A percentile compares a stretch with the other conserved stretches of the same genome.
phyloP scores from a whole-genome alignment of 495 filamentous ascomycete genomes.

The Sporormia fimetaria region DNA sequence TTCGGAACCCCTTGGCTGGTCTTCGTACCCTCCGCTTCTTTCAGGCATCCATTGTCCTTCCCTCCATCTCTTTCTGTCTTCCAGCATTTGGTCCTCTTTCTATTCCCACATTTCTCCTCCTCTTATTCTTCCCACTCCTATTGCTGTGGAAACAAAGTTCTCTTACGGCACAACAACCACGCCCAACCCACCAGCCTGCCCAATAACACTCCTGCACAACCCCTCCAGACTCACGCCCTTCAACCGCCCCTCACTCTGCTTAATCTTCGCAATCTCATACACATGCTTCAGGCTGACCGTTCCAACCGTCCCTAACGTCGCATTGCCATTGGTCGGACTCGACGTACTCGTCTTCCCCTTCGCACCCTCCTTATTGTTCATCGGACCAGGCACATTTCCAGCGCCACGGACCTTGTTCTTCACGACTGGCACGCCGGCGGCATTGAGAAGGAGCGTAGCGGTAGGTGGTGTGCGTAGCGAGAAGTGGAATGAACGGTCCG shows the following conservation, averaged over 20 bases:
- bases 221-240: conserved; percentile 71
- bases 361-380: conserved; percentile 24
- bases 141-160: neutral
- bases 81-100: neutral
- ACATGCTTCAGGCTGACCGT: conserved; percentile 87
- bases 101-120: neutral
- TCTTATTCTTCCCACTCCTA: neutral
- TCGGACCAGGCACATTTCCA: conserved; percentile 35
- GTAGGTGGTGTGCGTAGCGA: conserved; percentile 88
- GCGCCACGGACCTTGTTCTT: conserved; percentile 73
- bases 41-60: no score
- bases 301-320: conserved; percentile 65
- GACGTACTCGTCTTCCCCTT: conserved; percentile 20
- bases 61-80: no score
- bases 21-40: no score
- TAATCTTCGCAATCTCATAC: conserved; percentile 97
- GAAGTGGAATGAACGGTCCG: conserved; percentile 87
- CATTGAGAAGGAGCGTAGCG: conserved; percentile 73
- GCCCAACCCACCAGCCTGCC: conserved; percentile 79
- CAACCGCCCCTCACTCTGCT: conserved; percentile 68
- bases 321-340: conserved; percentile 41
- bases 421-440: conserved; percentile 62
- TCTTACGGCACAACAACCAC: conserved; percentile 62
- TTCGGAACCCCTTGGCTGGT: no score
- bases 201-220: conserved; percentile 73